Conservation (phyloP, 2,329 filamentous ascomycete species). For the Arthrinium puccinioides region DNA sequence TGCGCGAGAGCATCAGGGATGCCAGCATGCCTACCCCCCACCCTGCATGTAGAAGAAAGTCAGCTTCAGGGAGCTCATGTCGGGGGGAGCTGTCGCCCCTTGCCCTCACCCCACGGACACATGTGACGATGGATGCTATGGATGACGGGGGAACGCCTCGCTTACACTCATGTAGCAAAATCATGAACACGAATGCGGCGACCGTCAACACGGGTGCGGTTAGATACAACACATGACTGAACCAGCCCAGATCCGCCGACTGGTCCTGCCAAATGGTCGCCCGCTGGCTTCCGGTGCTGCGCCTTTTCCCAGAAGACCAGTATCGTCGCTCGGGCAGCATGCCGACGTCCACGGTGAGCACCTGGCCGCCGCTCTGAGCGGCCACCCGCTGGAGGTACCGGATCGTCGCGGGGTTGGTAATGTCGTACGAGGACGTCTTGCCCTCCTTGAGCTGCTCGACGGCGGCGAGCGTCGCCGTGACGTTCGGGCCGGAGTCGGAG, state of each 20-base stretch:
- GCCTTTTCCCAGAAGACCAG: constrained; percentile 15
- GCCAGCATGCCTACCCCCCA: constrained; percentile 41
- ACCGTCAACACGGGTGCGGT: constrained; percentile 39
- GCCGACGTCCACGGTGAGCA: constrained; percentile 50
- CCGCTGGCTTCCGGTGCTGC: constrained; percentile 14
- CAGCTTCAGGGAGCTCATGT: not conserved
- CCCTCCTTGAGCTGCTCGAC: constrained; percentile 22
- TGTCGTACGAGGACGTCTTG: constrained; percentile 22
- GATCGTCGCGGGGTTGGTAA: constrained; percentile 46
- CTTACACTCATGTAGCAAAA: constrained; percentile 39
- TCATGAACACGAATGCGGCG: constrained; percentile 33
- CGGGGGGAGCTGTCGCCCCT: not conserved
- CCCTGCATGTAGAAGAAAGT: constrained; percentile 19
- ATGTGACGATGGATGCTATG: too few relatives aligned
- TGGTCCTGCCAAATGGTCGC: constrained; percentile 22
- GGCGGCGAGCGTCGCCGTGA: constrained; percentile 31
- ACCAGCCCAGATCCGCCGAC: constrained; percentile 32
- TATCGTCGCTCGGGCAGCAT: constrained; percentile 37
- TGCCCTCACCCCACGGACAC: too few relatives aligned
- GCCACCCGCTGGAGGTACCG: constrained; percentile 48
- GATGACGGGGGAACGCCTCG: not conserved
- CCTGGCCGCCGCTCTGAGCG: constrained; percentile 29
- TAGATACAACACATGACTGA: constrained; percentile 42
- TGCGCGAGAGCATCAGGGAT: constrained; percentile 44
- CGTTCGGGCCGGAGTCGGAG: not conserved